phyloP scores from a whole-genome alignment of 148 eudicot genomes.

The Rhododendron mucronatum region DNA sequence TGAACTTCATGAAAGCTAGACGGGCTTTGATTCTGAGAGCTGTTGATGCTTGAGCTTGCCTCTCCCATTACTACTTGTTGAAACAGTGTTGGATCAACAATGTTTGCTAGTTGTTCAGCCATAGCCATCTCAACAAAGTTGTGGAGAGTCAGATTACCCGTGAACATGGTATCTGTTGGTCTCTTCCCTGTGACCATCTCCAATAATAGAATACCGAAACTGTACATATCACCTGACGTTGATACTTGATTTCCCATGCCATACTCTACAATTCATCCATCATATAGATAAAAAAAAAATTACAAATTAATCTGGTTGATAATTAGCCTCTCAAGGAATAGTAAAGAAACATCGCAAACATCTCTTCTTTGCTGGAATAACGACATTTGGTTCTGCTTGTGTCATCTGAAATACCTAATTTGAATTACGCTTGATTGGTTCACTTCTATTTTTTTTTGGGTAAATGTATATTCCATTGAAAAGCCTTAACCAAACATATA shows the following conservation, averaged over 20 bases:
- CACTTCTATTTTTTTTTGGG: too few relatives aligned
- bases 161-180: background rate
- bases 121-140: background rate
- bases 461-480: too few relatives aligned
- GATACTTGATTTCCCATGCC: background rate
- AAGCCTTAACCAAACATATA: too few relatives aligned
- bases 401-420: too few relatives aligned
- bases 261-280: background rate
- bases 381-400: too few relatives aligned
- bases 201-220: background rate
- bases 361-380: too few relatives aligned
- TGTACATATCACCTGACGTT: background rate
- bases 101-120: background rate
- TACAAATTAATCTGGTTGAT: too few relatives aligned
- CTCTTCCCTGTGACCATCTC: background rate
- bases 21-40: background rate
- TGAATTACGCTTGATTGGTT: too few relatives aligned
- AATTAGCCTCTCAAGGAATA: too few relatives aligned
- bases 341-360: too few relatives aligned
- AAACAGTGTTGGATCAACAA: background rate
- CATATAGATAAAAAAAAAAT: background rate
- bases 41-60: background rate
- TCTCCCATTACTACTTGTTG: background rate
- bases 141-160: background rate
- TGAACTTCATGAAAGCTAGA: background rate